A percentile compares a stretch with the other conserved stretches of the same genome.
phyloP scores from a whole-genome alignment of 805 yeast genomes.

The Candida maltosa region DNA sequence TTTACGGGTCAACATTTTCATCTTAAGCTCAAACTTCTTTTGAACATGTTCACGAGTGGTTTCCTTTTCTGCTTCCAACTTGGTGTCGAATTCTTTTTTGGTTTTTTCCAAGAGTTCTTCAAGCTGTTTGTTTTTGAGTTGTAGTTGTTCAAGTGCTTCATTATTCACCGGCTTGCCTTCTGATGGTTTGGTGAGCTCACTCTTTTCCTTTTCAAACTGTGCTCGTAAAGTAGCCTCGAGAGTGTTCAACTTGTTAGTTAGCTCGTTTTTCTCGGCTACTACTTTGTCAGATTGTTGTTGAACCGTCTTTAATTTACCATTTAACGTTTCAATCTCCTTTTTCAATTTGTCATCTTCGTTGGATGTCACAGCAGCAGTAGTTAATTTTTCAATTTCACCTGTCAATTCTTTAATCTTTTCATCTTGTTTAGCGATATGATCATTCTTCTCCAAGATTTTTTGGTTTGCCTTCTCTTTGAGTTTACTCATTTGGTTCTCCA shows the following conservation, averaged over 20 bases:
- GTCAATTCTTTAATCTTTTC: slow-evolving; percentile 7
- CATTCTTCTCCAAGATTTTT: slow-evolving; percentile 11
- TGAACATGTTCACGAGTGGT: slow-evolving; percentile 49
- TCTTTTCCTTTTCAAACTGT: slow-evolving; percentile 16
- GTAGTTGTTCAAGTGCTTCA: slow-evolving; percentile 16
- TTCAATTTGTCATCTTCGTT: slow-evolving; percentile 15
- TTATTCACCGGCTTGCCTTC: slow-evolving; percentile 1
- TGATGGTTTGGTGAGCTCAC: slow-evolving; percentile 3
- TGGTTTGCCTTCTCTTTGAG: slow-evolving; percentile 21
- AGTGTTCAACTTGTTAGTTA: slow-evolving; percentile 8
- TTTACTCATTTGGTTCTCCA: slow-evolving; percentile 20
- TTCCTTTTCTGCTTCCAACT: slow-evolving; percentile 23
- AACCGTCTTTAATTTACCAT: slow-evolving; percentile 11
- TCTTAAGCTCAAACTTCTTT: slow-evolving; percentile 57
- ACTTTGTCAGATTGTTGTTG: slow-evolving; percentile 13
- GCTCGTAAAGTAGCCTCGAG: slow-evolving; percentile 13
- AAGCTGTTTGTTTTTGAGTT: slow-evolving; percentile 15
- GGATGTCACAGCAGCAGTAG: too few species aligned
- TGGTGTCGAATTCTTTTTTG: slow-evolving; percentile 14
- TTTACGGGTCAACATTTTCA: slow-evolving; percentile 51
- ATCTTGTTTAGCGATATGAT: slow-evolving; percentile 9
- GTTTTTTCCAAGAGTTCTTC: slow-evolving; percentile 9
- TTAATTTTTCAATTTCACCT: neutral
- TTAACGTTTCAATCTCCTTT: slow-evolving; percentile 17
- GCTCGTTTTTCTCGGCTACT: slow-evolving; percentile 7